phyloP scores from a whole-genome alignment of 768 basidiomycete species.

The Pleurotus giganteus region DNA sequence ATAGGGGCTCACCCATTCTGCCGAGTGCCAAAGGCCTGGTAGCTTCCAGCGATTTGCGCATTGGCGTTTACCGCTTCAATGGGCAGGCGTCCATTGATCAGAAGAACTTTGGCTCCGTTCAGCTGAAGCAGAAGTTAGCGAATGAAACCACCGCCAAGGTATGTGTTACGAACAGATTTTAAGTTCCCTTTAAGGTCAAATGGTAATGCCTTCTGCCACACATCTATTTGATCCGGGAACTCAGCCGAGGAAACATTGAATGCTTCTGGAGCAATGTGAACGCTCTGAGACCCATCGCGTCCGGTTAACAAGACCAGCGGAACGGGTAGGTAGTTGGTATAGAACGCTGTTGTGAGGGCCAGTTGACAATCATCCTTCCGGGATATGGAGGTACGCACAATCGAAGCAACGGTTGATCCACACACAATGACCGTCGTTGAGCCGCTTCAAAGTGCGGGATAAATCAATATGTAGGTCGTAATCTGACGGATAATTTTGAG shows the following conservation, averaged over 20 bases:
- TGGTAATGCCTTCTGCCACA: constrained; percentile 55
- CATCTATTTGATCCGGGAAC: constrained; percentile 48
- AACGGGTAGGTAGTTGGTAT: constrained; percentile 26
- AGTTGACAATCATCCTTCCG: not conserved
- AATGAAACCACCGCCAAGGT: not conserved
- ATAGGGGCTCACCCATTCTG: constrained; percentile 39
- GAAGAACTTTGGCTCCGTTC: constrained; percentile 50
- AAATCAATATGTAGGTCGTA: constrained; percentile 57
- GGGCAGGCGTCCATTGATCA: constrained; percentile 32
- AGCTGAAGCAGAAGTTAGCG: constrained; percentile 12
- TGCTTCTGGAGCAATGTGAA: constrained; percentile 54
- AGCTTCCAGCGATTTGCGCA: constrained; percentile 48
- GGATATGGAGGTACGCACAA: constrained; percentile 25
- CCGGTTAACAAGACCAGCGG: constrained; percentile 48
- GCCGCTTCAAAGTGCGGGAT: constrained; percentile 48
- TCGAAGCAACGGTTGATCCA: constrained; percentile 58
- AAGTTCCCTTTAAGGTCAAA: constrained; percentile 45
- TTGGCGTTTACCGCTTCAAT: constrained; percentile 50
- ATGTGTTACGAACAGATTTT: constrained; percentile 30
- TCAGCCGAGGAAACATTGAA: constrained; percentile 49
- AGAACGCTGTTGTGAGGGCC: constrained; percentile 26
- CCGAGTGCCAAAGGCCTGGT: constrained; percentile 49
- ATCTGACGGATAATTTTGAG: constrained; percentile 44
- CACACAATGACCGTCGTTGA: constrained; percentile 59
- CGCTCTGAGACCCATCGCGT: constrained; percentile 39